Conservation (phyloP, 164 flowering plant genomes). For the Vitis labrusca region DNA sequence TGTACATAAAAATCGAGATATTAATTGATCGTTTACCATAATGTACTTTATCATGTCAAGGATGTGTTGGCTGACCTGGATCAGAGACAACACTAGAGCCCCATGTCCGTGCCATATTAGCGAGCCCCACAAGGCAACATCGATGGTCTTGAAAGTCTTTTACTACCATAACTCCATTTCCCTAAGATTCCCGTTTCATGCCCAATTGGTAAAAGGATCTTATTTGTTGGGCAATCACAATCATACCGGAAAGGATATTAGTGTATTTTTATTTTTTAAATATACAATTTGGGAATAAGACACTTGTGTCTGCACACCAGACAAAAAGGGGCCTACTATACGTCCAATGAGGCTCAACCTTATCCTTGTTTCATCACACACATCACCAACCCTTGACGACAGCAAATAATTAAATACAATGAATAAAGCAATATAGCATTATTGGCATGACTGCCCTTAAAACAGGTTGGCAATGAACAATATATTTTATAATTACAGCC, state of each 20-base stretch:
- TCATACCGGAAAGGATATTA: background rate
- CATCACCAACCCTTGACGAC: background rate
- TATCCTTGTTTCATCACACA: constrained; percentile 3
- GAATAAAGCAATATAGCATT: background rate
- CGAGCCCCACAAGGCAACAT: background rate
- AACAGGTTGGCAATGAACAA: background rate
- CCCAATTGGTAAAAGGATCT: background rate
- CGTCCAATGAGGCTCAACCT: constrained; percentile 8
- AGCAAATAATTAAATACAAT: constrained; percentile 2
- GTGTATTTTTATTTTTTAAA: background rate
- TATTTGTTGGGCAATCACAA: constrained; percentile 2
- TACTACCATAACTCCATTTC: background rate
- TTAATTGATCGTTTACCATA: too few species aligned
- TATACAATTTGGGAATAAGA: background rate
- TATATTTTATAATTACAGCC: too few species aligned
- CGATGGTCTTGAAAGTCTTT: too few species aligned
- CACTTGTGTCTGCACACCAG: constrained; percentile 9
- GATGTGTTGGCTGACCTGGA: too few species aligned
- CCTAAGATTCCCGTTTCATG: background rate
- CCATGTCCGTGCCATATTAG: background rate
- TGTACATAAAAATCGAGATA: too few species aligned
- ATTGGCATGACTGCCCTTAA: background rate
- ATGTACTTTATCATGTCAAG: background rate
- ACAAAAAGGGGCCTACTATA: constrained; percentile 13
- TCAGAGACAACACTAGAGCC: constrained; percentile 2